These are phyloP conservation scores for Globisporangium nunn DNA, from an alignment of 352 stramenopile genomes.

Conservation along the genomic window DNA sequence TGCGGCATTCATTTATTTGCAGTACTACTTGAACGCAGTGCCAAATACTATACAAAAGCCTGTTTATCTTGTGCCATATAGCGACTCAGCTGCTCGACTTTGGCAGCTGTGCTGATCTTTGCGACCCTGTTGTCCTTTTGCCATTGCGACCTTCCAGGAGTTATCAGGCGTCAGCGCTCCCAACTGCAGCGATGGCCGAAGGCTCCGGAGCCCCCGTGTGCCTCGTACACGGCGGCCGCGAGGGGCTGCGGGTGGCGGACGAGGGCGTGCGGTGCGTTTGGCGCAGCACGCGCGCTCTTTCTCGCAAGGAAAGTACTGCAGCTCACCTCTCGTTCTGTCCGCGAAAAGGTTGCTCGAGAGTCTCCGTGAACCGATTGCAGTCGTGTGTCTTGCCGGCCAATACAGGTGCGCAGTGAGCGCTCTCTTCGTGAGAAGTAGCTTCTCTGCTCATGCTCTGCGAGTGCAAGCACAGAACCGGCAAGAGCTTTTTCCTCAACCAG, in stretches of 20 bases:
- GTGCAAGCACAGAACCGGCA: constrained; percentile 54
- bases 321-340: background rate
- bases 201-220: constrained; percentile 36
- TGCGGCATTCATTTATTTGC: no score
- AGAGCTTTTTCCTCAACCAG: constrained; percentile 87
- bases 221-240: constrained; percentile 42
- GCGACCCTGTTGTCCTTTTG: no score
- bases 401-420: constrained; percentile 39
- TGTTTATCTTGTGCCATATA: no score
- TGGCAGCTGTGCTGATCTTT: no score
- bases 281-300: background rate
- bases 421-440: background rate
- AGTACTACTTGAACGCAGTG: no score
- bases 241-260: constrained; percentile 45
- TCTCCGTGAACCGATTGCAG: constrained; percentile 61
- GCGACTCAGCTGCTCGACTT: no score
- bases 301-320: background rate
- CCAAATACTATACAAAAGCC: no score
- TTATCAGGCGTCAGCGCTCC: no score
- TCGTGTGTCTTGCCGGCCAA: constrained; percentile 73
- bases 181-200: background rate
- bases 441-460: background rate
- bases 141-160: no score
- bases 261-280: constrained; percentile 37
- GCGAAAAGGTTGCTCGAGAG: constrained; percentile 48